Evolutionary conservation across 257 asterid genomes (phyloP).

Genomic region (Solanum sitiens): DNA sequence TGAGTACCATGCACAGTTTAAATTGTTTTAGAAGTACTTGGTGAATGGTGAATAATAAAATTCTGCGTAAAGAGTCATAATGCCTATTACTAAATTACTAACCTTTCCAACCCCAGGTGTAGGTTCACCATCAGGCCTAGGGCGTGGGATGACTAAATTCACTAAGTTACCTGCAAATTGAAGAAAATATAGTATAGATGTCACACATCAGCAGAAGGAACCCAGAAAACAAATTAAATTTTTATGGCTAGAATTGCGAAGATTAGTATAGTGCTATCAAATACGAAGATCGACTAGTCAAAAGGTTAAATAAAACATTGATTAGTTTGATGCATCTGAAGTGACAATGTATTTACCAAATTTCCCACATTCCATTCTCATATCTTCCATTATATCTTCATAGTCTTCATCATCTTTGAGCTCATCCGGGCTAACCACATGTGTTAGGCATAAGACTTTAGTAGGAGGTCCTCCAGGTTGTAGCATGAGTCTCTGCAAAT

Average conservation of each 20-base stretch:
- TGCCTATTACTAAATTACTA: slow-evolving; percentile 7
- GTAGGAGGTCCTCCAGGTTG: slow-evolving; percentile 55
- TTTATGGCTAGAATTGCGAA: background rate
- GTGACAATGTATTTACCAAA: slow-evolving; percentile 18
- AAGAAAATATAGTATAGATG: background rate
- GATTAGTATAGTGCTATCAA: background rate
- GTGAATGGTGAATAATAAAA: background rate
- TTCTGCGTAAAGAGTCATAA: background rate
- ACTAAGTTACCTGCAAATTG: slow-evolving; percentile 61
- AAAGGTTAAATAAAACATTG: background rate
- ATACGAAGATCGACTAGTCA: background rate
- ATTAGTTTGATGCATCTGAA: background rate
- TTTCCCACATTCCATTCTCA: slow-evolving; percentile 84
- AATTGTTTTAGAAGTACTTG: background rate
- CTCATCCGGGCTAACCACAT: slow-evolving; percentile 68
- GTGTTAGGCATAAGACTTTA: slow-evolving; percentile 80
- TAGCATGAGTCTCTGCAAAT: slow-evolving; percentile 63
- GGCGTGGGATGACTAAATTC: slow-evolving; percentile 80
- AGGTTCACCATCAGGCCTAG: slow-evolving; percentile 51
- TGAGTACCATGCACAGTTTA: background rate
- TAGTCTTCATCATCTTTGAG: slow-evolving; percentile 72
- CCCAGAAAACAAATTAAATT: background rate
- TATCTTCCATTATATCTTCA: slow-evolving; percentile 81
- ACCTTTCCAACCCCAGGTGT: slow-evolving; percentile 96
- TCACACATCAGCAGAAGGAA: background rate